phyloP scores from a whole-genome alignment of 2,329 filamentous ascomycete species.

The Phialophora tarda region DNA sequence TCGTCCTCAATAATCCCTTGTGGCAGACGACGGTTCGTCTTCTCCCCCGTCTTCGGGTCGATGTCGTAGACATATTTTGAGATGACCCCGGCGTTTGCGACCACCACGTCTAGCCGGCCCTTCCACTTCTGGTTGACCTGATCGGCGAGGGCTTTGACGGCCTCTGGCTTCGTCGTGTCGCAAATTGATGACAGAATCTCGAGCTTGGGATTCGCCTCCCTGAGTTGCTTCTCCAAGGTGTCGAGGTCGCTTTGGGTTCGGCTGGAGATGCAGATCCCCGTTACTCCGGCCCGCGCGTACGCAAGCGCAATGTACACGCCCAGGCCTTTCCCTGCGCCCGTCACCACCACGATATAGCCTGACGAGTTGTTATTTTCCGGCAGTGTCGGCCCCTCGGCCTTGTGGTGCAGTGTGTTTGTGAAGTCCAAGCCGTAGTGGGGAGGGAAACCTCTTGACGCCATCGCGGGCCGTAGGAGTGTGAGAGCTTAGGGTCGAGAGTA shows the following conservation, averaged over 20 bases:
- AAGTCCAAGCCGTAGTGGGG: constrained; percentile 26
- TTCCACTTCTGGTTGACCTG: constrained; percentile 40
- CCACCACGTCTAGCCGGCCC: constrained; percentile 44
- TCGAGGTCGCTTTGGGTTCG: constrained; percentile 39
- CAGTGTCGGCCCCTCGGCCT: constrained; percentile 32
- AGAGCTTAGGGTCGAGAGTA: not conserved
- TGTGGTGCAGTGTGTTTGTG: constrained; percentile 25
- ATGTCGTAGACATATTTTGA: constrained; percentile 32
- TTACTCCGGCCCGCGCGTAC: constrained; percentile 45
- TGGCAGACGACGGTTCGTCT: constrained; percentile 26
- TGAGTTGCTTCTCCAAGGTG: constrained; percentile 38
- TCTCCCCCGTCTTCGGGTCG: constrained; percentile 32
- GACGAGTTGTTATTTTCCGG: constrained; percentile 32
- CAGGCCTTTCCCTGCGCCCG: constrained; percentile 46
- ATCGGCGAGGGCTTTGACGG: constrained; percentile 42
- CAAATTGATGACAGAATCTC: constrained; percentile 40
- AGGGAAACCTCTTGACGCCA: constrained; percentile 7
- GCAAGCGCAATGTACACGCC: constrained; percentile 46
- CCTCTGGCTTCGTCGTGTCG: constrained; percentile 38
- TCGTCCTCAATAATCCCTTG: constrained; percentile 33
- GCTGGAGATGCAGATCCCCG: constrained; percentile 47
- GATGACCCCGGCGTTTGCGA: constrained; percentile 45
- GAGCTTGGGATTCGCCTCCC: constrained; percentile 41
- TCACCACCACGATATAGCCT: constrained; percentile 44
- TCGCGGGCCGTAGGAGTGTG: not conserved